Evolutionary conservation across 805 yeast genomes (phyloP).

Genomic region (Candida ficus): DNA sequence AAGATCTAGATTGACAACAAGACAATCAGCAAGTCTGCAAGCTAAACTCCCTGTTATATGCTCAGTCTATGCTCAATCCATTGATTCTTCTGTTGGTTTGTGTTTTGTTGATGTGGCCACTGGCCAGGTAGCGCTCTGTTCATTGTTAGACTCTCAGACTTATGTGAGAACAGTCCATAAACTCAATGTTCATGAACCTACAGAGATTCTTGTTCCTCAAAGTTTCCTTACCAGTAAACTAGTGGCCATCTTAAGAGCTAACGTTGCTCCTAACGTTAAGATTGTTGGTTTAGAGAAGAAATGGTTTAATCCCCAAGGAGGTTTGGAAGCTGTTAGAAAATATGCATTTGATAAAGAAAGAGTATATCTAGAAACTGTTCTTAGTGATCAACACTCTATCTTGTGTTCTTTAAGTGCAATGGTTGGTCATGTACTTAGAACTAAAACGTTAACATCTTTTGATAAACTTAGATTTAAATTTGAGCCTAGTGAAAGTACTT

Average conservation of each 20-base stretch:
- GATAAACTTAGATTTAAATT: constrained; percentile 32
- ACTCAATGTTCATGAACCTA: constrained; percentile 29
- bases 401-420: constrained; percentile 32
- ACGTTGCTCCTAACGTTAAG: constrained; percentile 22
- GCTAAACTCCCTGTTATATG: too few species aligned
- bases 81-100: constrained; percentile 32
- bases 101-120: constrained; percentile 34
- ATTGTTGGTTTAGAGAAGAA: constrained; percentile 23
- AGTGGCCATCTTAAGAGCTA: constrained; percentile 31
- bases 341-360: constrained; percentile 19
- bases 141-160: constrained; percentile 40
- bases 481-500: constrained; percentile 34
- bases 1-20: neutral
- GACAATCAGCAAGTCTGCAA: too few species aligned
- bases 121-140: constrained; percentile 33
- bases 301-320: constrained; percentile 24
- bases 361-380: constrained; percentile 20
- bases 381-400: constrained; percentile 27
- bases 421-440: constrained; percentile 21
- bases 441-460: constrained; percentile 14
- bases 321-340: constrained; percentile 17
- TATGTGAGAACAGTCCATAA: constrained; percentile 40
- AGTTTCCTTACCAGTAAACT: constrained; percentile 26
- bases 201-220: constrained; percentile 33
- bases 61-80: too few species aligned